Percentiles rank a stretch among this genome's conserved stretches.
phyloP scores from a whole-genome alignment of 805 yeast genomes.

The Lipomyces chichibuensis region DNA sequence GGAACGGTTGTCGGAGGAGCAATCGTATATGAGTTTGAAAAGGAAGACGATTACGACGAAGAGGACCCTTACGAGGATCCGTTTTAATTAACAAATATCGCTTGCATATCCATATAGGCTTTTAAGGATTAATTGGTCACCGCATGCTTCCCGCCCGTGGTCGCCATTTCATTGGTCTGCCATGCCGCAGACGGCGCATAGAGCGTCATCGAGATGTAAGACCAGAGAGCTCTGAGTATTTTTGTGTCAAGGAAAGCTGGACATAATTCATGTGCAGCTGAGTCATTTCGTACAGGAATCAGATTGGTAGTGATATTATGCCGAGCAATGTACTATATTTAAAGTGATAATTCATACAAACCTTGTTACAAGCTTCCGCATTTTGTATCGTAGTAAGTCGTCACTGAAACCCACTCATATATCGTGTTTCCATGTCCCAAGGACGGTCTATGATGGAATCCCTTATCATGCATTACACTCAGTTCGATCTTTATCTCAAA shows the following conservation, averaged over 20 bases:
- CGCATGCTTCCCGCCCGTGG: neutral
- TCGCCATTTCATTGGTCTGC: neutral
- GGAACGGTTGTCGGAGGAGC: conserved; percentile 78
- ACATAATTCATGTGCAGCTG: neutral
- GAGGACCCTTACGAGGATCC: conserved; percentile 99
- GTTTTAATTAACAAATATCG: conserved; percentile 55
- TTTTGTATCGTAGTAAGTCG: neutral
- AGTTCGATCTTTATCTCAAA: conserved; percentile 15
- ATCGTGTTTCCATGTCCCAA: neutral
- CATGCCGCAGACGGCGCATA: neutral
- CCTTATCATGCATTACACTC: neutral
- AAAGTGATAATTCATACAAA: conserved; percentile 5
- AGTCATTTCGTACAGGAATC: neutral
- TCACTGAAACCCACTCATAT: neutral
- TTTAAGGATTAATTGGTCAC: neutral
- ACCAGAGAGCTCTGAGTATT: neutral
- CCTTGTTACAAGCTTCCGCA: neutral
- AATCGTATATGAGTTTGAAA: conserved; percentile 91
- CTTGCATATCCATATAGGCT: neutral
- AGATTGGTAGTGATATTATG: no score
- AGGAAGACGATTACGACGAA: conserved; percentile 97
- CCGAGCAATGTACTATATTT: neutral
- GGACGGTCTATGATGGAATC: neutral
- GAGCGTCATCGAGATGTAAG: neutral
- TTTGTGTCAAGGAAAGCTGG: neutral